Conservation (phyloP, 108 stramenopile species). For the Stephanodiscus minutulus region DNA sequence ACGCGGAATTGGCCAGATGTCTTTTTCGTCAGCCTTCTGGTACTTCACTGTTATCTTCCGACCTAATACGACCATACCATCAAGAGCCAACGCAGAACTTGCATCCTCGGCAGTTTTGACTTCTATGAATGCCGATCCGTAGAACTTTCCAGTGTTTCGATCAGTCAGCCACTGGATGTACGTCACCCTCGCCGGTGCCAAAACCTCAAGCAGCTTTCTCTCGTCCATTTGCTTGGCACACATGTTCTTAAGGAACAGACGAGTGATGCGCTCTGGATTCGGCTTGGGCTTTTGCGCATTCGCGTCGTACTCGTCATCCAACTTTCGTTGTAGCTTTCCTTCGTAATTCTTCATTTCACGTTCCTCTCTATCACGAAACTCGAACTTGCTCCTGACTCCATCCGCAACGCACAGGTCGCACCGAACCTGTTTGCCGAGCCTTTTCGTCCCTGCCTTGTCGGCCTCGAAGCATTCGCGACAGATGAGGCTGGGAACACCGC, state of each 20-base stretch:
- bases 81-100: conserved; percentile 64
- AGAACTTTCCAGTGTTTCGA: conserved; percentile 84
- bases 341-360: conserved; percentile 45
- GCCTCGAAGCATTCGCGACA: conserved; percentile 79
- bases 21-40: conserved; percentile 81
- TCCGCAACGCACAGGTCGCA: conserved; percentile 64
- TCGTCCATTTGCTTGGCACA: conserved; percentile 83
- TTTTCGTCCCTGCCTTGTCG: conserved; percentile 78
- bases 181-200: conserved; percentile 68
- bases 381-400: conserved; percentile 60
- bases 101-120: conserved; percentile 76
- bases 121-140: conserved; percentile 87
- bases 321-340: conserved; percentile 32
- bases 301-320: conserved; percentile 39
- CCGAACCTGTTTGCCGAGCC: conserved; percentile 70
- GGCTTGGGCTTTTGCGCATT: conserved; percentile 44
- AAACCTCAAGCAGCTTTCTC: conserved; percentile 55
- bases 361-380: conserved; percentile 56
- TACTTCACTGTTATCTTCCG: conserved; percentile 89
- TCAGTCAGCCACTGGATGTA: conserved; percentile 91
- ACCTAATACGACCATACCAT: conserved; percentile 77
- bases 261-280: conserved; percentile 82
- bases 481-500: conserved; percentile 87
- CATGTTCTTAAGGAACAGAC: conserved; percentile 88
- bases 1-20: conserved; percentile 71